Evolutionary conservation across 2,329 filamentous ascomycete genomes (phyloP).

Genomic region (Waltergamsia citrina): DNA sequence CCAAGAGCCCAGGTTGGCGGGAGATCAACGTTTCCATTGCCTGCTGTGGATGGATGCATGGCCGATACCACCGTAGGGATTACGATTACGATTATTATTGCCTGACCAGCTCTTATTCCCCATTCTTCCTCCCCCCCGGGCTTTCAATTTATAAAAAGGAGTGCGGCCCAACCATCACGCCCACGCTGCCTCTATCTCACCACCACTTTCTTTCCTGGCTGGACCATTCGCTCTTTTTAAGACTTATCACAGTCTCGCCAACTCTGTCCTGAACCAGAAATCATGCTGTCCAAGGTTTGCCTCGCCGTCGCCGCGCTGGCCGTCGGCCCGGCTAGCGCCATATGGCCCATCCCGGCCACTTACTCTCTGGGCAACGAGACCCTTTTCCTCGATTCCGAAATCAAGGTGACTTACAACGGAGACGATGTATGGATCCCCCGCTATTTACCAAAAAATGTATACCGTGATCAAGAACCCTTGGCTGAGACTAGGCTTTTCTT

Average conservation of each 20-base stretch:
- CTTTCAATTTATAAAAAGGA: not conserved
- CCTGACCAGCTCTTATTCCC: too few species aligned
- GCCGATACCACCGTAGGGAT: too few species aligned
- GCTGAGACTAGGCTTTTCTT: constrained; percentile 19
- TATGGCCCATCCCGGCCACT: constrained; percentile 48
- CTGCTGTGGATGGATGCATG: too few species aligned
- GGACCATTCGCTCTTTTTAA: not conserved
- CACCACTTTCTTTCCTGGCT: not conserved
- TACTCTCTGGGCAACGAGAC: constrained; percentile 40
- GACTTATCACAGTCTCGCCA: not conserved
- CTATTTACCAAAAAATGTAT: not conserved
- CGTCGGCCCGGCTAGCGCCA: constrained; percentile 32
- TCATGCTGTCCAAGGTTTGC: constrained; percentile 19
- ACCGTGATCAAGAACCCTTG: constrained; percentile 9
- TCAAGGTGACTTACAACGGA: constrained; percentile 51
- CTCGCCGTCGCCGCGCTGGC: constrained; percentile 28
- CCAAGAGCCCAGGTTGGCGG: not conserved
- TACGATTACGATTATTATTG: too few species aligned
- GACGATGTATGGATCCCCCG: constrained; percentile 33
- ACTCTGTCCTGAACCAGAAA: too few species aligned
- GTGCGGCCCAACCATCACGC: not conserved
- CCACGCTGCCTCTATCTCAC: not conserved
- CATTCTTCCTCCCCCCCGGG: too few species aligned
- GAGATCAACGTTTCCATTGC: not conserved
- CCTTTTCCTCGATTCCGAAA: constrained; percentile 41